Evolutionary conservation across 768 basidiomycete species (phyloP).

Genomic region (Calocybe cyanea): DNA sequence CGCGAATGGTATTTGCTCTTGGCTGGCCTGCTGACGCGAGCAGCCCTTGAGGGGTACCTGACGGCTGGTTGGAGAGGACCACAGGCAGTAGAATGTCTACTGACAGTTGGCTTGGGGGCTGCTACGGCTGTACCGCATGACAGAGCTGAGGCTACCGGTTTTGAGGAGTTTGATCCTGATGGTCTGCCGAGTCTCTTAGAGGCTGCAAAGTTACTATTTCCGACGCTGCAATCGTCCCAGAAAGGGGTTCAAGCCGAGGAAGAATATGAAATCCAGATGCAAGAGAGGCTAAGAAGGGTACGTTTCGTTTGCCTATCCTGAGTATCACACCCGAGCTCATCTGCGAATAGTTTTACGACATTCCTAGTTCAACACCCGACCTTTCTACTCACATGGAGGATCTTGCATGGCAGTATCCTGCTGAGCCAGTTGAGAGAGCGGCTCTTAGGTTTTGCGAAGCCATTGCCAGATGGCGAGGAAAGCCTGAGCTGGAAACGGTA

Average conservation of each 20-base stretch:
- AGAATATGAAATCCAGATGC: constrained; percentile 76
- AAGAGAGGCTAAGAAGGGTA: constrained; percentile 64
- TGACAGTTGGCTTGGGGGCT: constrained; percentile 67
- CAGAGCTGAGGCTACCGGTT: constrained; percentile 31
- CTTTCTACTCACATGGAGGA: constrained; percentile 78
- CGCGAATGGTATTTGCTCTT: constrained; percentile 81
- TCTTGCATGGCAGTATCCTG: constrained; percentile 75
- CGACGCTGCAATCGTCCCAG: constrained; percentile 36
- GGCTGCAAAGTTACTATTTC: constrained; percentile 68
- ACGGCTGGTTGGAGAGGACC: constrained; percentile 77
- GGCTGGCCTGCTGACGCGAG: constrained; percentile 74
- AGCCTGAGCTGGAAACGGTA: constrained; percentile 80
- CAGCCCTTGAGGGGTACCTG: constrained; percentile 81
- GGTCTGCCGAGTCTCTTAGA: constrained; percentile 67
- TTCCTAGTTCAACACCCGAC: constrained; percentile 68
- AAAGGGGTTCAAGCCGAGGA: constrained; percentile 53
- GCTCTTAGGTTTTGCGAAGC: constrained; percentile 80
- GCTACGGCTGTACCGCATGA: constrained; percentile 28
- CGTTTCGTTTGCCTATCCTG: constrained; percentile 22
- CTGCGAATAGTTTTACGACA: constrained; percentile 64
- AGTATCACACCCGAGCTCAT: neutral
- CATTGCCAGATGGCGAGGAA: constrained; percentile 77
- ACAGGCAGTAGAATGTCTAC: constrained; percentile 63
- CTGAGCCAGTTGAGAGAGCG: constrained; percentile 77
- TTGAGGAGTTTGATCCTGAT: constrained; percentile 68